Percentiles rank a stretch among this genome's conserved stretches.
Conservation (phyloP, 75 land plant genomes). For the Gnetum montanum region DNA sequence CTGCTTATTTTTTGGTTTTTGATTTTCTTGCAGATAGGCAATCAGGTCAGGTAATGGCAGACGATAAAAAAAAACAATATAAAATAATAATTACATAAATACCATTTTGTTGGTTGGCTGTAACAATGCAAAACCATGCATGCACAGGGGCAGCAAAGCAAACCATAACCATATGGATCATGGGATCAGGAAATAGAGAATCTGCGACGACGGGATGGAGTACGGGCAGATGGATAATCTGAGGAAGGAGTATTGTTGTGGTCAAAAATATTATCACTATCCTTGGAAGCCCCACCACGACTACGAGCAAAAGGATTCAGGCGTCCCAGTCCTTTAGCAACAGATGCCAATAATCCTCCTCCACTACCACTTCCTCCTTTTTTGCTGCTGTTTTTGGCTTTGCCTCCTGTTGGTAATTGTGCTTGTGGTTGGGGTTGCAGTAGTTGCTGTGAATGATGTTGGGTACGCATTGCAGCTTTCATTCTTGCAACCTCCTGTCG, state of each 20-base stretch:
- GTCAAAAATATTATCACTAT: constrained; percentile 27
- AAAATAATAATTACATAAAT: no score
- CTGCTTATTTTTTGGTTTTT: no score
- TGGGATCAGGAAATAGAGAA: constrained; percentile 50
- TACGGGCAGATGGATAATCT: constrained; percentile 10
- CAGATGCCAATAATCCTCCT: constrained; percentile 65
- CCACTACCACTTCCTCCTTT: background rate
- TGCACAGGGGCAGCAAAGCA: no score
- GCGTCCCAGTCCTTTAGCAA: constrained; percentile 68
- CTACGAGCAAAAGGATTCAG: constrained; percentile 60
- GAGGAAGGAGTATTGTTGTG: no score
- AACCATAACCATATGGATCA: no score
- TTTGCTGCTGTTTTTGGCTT: background rate
- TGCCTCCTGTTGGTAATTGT: no score
- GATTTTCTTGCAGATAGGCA: no score
- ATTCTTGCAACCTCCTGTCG: constrained; percentile 71
- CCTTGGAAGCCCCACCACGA: constrained; percentile 68
- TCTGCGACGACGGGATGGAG: constrained; percentile 50
- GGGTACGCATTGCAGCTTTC: constrained; percentile 57
- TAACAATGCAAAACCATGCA: no score
- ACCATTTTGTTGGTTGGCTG: no score
- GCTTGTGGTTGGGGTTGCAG: constrained; percentile 2
- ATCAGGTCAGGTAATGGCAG: no score
- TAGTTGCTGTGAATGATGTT: constrained; percentile 28
- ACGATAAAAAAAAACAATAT: no score